A percentile compares a stretch with the other conserved stretches of the same genome.
These are phyloP conservation scores for Trichoderma sp. DNA, from an alignment of 2,329 filamentous ascomycete genomes.

Conservation along the genomic window DNA sequence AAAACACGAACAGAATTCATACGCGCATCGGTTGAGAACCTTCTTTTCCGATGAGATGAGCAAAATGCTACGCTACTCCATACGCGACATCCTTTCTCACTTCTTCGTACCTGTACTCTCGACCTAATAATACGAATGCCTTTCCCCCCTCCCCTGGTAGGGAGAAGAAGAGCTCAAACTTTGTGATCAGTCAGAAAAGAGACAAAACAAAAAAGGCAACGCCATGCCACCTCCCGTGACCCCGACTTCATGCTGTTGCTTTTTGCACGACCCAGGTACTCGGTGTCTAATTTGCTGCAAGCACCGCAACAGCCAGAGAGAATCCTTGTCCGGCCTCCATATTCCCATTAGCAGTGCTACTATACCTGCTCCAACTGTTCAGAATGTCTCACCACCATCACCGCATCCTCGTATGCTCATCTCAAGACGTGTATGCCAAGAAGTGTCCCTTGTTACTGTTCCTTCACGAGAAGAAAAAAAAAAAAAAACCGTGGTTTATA, in stretches of 20 bases:
- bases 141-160: neutral
- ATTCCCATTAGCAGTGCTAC: neutral
- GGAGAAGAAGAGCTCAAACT: neutral
- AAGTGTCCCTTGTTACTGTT: neutral
- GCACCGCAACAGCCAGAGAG: neutral
- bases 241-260: constrained; percentile 2
- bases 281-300: constrained; percentile 14
- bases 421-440: neutral
- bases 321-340: neutral
- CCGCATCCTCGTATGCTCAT: neutral
- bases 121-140: neutral
- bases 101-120: neutral
- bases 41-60: neutral
- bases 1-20: neutral
- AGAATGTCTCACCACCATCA: constrained; percentile 14
- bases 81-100: neutral
- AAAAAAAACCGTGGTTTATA: neutral
- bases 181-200: constrained; percentile 5
- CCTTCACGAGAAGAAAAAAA: neutral
- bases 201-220: neutral
- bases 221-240: neutral
- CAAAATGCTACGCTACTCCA: neutral
- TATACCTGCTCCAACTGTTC: neutral
- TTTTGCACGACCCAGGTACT: constrained; percentile 5
- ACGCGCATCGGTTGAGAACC: neutral